Evolutionary conservation across 108 stramenopile genomes (phyloP).

Genomic region (Pseudonitzschia pungens): DNA sequence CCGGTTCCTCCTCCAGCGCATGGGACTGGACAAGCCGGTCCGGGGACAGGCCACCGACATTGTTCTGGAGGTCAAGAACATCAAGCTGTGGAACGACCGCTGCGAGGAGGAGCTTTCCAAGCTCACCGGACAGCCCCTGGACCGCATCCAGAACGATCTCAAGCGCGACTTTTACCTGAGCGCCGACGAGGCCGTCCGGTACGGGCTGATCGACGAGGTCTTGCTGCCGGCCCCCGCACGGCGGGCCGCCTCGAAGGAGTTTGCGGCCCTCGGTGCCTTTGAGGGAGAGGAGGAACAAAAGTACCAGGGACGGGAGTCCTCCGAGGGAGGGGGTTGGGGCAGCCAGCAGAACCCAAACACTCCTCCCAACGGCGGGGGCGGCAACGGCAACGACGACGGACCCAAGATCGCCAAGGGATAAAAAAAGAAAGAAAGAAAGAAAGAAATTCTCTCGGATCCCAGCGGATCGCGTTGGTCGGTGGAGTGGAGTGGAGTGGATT

Average conservation of each 20-base stretch:
- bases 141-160: constrained; percentile 79
- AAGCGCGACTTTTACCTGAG: constrained; percentile 93
- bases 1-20: constrained; percentile 87
- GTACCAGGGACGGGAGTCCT: constrained; percentile 58
- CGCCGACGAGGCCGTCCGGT: constrained; percentile 87
- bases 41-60: constrained; percentile 91
- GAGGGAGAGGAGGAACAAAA: constrained; percentile 72
- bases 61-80: constrained; percentile 76
- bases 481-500: no score
- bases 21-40: constrained; percentile 86
- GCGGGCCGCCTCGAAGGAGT: constrained; percentile 51
- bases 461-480: no score
- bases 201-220: constrained; percentile 86
- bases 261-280: constrained; percentile 75
- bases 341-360: constrained; percentile 32
- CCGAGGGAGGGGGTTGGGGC: constrained; percentile 49
- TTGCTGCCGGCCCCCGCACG: constrained; percentile 63
- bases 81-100: constrained; percentile 75
- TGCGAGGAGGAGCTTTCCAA: constrained; percentile 66
- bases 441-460: no score
- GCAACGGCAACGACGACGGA: constrained; percentile 51
- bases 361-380: neutral
- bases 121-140: constrained; percentile 80
- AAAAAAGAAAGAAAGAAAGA: constrained; percentile 2
- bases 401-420: constrained; percentile 68